Conservation (phyloP, 768 basidiomycete species). For the Cantharellus anzutake region DNA sequence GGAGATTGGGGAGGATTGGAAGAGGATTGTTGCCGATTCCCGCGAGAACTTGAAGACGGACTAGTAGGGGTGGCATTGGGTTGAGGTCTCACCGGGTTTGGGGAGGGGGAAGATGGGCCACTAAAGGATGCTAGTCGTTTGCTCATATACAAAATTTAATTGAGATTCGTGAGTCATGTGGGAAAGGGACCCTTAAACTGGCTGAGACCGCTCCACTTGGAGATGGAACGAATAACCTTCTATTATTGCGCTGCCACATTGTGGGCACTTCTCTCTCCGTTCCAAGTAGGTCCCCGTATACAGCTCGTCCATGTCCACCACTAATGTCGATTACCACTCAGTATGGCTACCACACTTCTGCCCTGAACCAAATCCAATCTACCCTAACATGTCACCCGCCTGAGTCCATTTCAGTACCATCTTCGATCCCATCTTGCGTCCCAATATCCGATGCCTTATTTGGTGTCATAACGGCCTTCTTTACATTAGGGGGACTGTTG, state of each 20-base stretch:
- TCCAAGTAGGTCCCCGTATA: background rate
- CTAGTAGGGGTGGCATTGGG: background rate
- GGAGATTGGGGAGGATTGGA: no score
- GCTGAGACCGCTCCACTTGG: background rate
- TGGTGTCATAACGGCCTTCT: conserved; percentile 67
- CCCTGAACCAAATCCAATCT: conserved; percentile 73
- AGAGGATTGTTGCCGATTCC: no score
- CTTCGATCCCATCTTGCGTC: conserved; percentile 47
- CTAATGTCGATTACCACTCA: conserved; percentile 12
- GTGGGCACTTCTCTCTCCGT: background rate
- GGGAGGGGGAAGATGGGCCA: conserved; percentile 59
- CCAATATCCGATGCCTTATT: conserved; percentile 60
- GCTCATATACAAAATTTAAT: conserved; percentile 19
- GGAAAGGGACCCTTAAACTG: no score
- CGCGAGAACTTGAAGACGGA: no score
- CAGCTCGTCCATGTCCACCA: background rate
- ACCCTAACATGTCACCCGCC: conserved; percentile 46
- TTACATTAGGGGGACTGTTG: conserved; percentile 71
- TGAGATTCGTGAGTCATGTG: no score
- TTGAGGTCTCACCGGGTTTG: conserved; percentile 38
- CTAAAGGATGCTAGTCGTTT: conserved; percentile 56
- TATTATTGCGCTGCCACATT: background rate
- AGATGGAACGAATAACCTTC: background rate
- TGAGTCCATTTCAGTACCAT: conserved; percentile 8
- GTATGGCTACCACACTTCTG: conserved; percentile 89